A percentile compares a stretch with the other conserved stretches of the same genome.
phyloP scores from a whole-genome alignment of 2,329 filamentous ascomycete genomes.

The Fusarium keratoplasticum region DNA sequence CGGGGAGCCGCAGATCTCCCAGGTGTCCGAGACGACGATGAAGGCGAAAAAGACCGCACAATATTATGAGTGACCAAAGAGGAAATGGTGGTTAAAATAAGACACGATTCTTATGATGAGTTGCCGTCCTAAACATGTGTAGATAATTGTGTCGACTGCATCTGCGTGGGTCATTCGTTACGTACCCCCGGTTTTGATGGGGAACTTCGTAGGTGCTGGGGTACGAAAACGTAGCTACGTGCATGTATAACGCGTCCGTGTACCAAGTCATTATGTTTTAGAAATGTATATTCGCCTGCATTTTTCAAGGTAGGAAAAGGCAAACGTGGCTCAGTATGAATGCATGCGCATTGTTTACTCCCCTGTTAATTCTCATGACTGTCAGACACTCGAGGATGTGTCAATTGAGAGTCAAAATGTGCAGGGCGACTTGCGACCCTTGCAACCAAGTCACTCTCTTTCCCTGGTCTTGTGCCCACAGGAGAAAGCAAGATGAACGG shows the following conservation, averaged over 20 bases:
- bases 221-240: slow-evolving; percentile 3
- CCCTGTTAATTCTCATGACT: slow-evolving; percentile 17
- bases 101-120: not conserved
- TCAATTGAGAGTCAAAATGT: not conserved
- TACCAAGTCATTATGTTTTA: not conserved
- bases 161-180: not conserved
- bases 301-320: not conserved
- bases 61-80: not conserved
- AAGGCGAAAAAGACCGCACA: not conserved
- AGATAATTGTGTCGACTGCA: not conserved
- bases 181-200: not conserved
- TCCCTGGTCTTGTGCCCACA: slow-evolving; percentile 20
- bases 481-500: slow-evolving; percentile 29
- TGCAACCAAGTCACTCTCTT: slow-evolving; percentile 9
- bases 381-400: slow-evolving; percentile 13
- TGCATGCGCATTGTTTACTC: slow-evolving; percentile 2
- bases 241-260: not conserved
- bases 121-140: not conserved
- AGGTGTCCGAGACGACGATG: slow-evolving; percentile 19
- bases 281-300: not conserved
- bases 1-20: slow-evolving; percentile 44
- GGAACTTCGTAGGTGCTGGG: not conserved
- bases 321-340: not conserved
- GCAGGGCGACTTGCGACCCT: slow-evolving; percentile 16
- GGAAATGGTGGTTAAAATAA: not conserved